Evolutionary conservation across 2,329 filamentous ascomycete genomes (phyloP).

Genomic region (Microdochium nivale): DNA sequence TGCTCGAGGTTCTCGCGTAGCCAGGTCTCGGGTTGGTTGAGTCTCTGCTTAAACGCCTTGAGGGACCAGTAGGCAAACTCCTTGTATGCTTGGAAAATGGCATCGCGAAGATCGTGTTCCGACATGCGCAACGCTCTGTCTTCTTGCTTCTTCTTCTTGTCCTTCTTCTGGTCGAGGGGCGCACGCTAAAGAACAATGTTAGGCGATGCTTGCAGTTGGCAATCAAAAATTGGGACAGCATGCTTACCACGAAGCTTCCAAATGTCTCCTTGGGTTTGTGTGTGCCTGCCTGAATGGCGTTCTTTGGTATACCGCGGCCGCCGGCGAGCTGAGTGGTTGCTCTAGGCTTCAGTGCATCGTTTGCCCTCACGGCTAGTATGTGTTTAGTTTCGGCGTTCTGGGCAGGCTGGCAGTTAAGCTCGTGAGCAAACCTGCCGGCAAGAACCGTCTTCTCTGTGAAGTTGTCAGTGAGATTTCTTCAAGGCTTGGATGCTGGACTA

Average conservation of each 20-base stretch:
- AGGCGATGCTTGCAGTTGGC: background rate
- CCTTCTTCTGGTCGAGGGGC: slow-evolving; percentile 42
- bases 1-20: slow-evolving; percentile 77
- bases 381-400: slow-evolving; percentile 61
- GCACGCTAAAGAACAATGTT: slow-evolving; percentile 13
- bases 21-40: slow-evolving; percentile 88
- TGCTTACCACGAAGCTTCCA: slow-evolving; percentile 49
- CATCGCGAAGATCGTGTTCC: slow-evolving; percentile 78
- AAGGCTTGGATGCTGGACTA: slow-evolving; percentile 3
- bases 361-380: slow-evolving; percentile 49
- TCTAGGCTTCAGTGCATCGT: slow-evolving; percentile 52
- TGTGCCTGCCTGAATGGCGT: slow-evolving; percentile 50
- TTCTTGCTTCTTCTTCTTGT: slow-evolving; percentile 57
- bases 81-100: slow-evolving; percentile 75
- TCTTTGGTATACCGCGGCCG: slow-evolving; percentile 38
- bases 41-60: slow-evolving; percentile 66
- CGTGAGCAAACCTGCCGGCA: slow-evolving; percentile 63
- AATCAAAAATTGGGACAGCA: background rate
- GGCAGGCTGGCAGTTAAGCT: slow-evolving; percentile 66
- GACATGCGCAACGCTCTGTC: slow-evolving; percentile 69
- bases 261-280: slow-evolving; percentile 36
- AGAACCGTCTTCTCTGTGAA: slow-evolving; percentile 67
- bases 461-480: slow-evolving; percentile 8
- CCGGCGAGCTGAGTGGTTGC: slow-evolving; percentile 36
- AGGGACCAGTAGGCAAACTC: slow-evolving; percentile 92